Conservation (phyloP, 73 alveolate species). For the Tetrahymena thermophila region DNA sequence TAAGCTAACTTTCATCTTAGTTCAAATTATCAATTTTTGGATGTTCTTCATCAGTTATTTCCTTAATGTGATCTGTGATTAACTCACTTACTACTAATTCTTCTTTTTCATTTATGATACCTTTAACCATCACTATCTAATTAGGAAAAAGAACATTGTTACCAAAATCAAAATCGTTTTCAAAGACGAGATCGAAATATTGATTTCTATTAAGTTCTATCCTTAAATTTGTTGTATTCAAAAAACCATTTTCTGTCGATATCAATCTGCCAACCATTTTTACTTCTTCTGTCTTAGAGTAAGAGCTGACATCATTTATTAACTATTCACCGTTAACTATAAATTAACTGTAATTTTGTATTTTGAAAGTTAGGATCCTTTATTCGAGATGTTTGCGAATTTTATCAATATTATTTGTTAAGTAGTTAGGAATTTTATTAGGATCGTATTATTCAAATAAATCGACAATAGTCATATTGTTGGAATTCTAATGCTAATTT, state of each 20-base stretch:
- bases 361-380: neutral
- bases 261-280: neutral
- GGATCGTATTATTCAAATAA: neutral
- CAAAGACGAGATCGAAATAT: neutral
- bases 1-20: neutral
- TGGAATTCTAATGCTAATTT: neutral
- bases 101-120: neutral
- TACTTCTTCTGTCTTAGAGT: neutral
- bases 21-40: neutral
- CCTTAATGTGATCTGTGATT: neutral
- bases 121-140: neutral
- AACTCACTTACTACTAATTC: neutral
- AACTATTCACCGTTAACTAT: neutral
- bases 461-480: neutral
- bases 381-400: neutral
- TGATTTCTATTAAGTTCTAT: neutral
- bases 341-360: neutral
- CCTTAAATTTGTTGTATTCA: neutral
- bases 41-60: neutral
- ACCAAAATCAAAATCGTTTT: neutral
- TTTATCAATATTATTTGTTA: neutral
- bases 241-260: neutral
- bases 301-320: neutral
- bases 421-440: neutral
- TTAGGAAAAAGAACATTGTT: neutral